A percentile compares a stretch with the other conserved stretches of the same genome.
Conservation (phyloP, 257 asterid species). For the Solanum pinnatisectum region DNA sequence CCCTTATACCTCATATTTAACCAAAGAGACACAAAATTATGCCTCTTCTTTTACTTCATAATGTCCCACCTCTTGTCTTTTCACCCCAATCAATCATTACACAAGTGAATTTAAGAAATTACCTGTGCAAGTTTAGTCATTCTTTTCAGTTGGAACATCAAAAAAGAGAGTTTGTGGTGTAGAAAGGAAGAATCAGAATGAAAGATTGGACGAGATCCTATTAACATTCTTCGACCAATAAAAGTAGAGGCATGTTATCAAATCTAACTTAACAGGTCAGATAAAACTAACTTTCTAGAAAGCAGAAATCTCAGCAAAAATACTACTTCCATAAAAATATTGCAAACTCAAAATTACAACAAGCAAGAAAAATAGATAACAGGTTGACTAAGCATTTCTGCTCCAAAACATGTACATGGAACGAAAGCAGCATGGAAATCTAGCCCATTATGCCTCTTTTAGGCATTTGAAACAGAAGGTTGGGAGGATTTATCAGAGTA, state of each 20-base stretch:
- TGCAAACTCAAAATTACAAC: background rate
- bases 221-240: background rate
- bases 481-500: background rate
- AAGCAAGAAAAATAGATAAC: background rate
- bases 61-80: background rate
- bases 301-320: background rate
- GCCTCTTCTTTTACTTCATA: background rate
- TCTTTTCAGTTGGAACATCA: background rate
- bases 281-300: background rate
- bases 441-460: background rate
- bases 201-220: background rate
- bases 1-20: background rate
- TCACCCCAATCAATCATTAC: background rate
- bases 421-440: background rate
- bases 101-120: background rate
- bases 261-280: background rate
- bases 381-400: background rate
- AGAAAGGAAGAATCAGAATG: background rate
- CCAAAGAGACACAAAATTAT: background rate
- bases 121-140: background rate
- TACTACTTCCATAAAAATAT: background rate
- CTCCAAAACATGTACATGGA: background rate
- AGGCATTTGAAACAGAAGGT: background rate
- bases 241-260: background rate
- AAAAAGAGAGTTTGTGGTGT: background rate